Conservation (phyloP, 345 rosid species). For the Firmiana major region DNA sequence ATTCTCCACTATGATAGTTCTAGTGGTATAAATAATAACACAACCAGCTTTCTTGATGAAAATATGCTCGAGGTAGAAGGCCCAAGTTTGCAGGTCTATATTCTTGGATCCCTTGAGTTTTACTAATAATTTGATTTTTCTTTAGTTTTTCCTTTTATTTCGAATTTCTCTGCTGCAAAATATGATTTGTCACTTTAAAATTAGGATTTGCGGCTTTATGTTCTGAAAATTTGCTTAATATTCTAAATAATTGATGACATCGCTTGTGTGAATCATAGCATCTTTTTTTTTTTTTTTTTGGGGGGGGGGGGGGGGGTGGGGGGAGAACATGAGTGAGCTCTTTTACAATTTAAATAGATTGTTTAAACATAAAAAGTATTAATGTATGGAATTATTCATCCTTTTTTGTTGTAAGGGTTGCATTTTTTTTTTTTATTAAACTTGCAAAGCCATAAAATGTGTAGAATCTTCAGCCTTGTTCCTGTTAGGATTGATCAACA, state of each 20-base stretch:
- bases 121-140: background rate
- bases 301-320: too few relatives aligned
- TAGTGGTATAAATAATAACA: slow-evolving; percentile 24
- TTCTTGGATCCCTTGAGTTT: slow-evolving; percentile 1
- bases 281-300: background rate
- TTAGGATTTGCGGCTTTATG: background rate
- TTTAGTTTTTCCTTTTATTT: background rate
- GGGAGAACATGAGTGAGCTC: background rate
- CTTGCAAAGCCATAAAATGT: too few relatives aligned
- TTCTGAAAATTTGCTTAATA: background rate
- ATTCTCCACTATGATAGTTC: slow-evolving; percentile 57
- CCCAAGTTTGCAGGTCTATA: background rate
- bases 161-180: background rate
- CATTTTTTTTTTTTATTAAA: too few relatives aligned
- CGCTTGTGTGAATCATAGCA: background rate
- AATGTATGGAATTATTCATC: background rate
- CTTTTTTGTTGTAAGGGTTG: background rate
- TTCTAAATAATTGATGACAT: background rate
- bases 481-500: too few relatives aligned
- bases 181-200: background rate
- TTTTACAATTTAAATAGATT: background rate
- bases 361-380: background rate
- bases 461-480: too few relatives aligned
- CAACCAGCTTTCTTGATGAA: slow-evolving; percentile 34
- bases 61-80: slow-evolving; percentile 39